Percentiles rank a stretch among this genome's conserved stretches.
Conservation (phyloP, 495 filamentous ascomycete species). For the Aspergillus hancockii region DNA sequence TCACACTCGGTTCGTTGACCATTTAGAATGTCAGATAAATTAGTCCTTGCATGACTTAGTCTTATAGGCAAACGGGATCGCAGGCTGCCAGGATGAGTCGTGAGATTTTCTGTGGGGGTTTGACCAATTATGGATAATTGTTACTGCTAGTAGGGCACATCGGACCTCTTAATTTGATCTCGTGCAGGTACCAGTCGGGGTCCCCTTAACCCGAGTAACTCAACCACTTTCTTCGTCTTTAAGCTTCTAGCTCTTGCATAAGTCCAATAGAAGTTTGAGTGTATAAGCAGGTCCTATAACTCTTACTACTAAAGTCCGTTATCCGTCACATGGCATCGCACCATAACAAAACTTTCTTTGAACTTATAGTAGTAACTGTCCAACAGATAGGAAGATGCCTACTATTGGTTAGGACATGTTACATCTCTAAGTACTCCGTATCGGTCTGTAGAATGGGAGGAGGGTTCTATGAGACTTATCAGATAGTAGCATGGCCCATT, state of each 20-base stretch:
- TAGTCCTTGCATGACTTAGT: background rate
- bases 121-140: background rate
- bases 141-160: background rate
- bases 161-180: background rate
- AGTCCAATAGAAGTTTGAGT: too few species aligned
- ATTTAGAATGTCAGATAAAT: background rate
- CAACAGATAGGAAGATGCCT: background rate
- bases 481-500: background rate
- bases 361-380: background rate
- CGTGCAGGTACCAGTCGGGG: too few species aligned
- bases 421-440: background rate
- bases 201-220: too few species aligned
- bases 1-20: conserved; percentile 14
- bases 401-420: background rate
- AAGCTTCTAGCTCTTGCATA: too few species aligned
- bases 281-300: background rate
- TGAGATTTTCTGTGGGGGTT: too few species aligned
- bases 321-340: background rate
- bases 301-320: background rate
- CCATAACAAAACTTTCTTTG: background rate
- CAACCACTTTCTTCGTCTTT: too few species aligned
- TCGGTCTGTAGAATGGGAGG: background rate
- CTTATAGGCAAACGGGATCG: too few species aligned
- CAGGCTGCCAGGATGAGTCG: too few species aligned
- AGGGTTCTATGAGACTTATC: background rate